phyloP scores from a whole-genome alignment of 1,284 basidiomycete genomes.

The Cutaneotrichosporon sp. region DNA sequence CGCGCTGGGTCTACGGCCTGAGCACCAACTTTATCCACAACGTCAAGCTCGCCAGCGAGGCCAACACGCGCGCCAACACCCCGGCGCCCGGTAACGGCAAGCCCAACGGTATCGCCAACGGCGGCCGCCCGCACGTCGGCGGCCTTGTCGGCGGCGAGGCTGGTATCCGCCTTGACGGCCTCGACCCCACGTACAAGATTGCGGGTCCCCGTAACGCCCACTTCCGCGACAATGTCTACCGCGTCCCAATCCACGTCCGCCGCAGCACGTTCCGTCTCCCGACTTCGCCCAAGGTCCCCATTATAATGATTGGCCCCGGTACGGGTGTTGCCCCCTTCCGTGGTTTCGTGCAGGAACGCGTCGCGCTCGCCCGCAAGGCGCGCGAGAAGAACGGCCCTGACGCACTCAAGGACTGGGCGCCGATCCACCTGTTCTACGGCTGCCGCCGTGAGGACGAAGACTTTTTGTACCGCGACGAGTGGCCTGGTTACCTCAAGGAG shows the following conservation, averaged over 20 bases:
- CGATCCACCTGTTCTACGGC: conserved; percentile 91
- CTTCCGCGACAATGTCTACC: conserved; percentile 59
- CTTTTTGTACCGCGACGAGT: conserved; percentile 91
- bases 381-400: conserved; percentile 84
- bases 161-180: conserved; percentile 10
- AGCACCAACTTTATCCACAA: conserved; percentile 89
- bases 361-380: conserved; percentile 87
- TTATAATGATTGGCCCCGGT: conserved; percentile 98
- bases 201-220: conserved; percentile 85
- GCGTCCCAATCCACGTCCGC: conserved; percentile 88
- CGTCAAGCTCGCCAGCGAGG: conserved; percentile 64
- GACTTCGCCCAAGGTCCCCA: conserved; percentile 93
- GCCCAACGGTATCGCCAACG: not conserved
- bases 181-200: conserved; percentile 69
- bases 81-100: conserved; percentile 26
- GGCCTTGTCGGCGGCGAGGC: conserved; percentile 14
- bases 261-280: conserved; percentile 94
- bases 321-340: conserved; percentile 99
- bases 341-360: conserved; percentile 94
- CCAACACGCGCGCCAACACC: conserved; percentile 46
- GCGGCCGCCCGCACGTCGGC: not conserved
- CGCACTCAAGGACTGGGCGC: conserved; percentile 90
- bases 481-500: conserved; percentile 79
- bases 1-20: conserved; percentile 68
- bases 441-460: conserved; percentile 83